Percentiles rank a stretch among this genome's conserved stretches.
These are phyloP conservation scores for Lachancea waltii DNA, from an alignment of 805 yeast species.

Conservation along the genomic window DNA sequence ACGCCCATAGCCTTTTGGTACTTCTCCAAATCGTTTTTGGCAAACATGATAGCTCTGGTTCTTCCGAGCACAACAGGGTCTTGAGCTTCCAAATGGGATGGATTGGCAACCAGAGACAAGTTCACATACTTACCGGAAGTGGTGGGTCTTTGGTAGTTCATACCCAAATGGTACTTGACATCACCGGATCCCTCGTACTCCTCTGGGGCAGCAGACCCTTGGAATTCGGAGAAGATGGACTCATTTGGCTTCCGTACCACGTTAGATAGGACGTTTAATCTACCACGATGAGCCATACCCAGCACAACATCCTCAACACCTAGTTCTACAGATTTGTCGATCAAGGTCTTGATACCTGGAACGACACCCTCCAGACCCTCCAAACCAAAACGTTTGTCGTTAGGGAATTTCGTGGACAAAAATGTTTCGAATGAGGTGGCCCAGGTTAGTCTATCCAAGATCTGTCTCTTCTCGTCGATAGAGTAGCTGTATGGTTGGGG, in stretches of 20 bases:
- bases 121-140: constrained; percentile 96
- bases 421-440: constrained; percentile 89
- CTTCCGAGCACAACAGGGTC: constrained; percentile 98
- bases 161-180: constrained; percentile 98
- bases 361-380: constrained; percentile 97
- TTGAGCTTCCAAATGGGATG: constrained; percentile 98
- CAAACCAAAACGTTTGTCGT: constrained; percentile 95
- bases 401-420: constrained; percentile 92
- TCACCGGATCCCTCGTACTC: constrained; percentile 89
- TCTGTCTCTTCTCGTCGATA: constrained; percentile 89
- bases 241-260: constrained; percentile 98
- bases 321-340: constrained; percentile 84
- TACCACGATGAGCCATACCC: constrained; percentile 99
- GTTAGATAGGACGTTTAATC: constrained; percentile 94
- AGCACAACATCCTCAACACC: constrained; percentile 95
- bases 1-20: constrained; percentile 86
- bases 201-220: constrained; percentile 83
- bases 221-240: constrained; percentile 92
- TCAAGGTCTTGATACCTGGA: constrained; percentile 94
- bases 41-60: constrained; percentile 92
- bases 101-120: constrained; percentile 94
- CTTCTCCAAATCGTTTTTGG: constrained; percentile 77
- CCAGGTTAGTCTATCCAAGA: constrained; percentile 95
- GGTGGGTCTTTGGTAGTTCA: constrained; percentile 98
- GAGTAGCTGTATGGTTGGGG: constrained; percentile 80